A percentile compares a stretch with the other conserved stretches of the same genome.
Evolutionary conservation across 1,284 basidiomycete species (phyloP).

Genomic region (Austroboletus rostrupii): DNA sequence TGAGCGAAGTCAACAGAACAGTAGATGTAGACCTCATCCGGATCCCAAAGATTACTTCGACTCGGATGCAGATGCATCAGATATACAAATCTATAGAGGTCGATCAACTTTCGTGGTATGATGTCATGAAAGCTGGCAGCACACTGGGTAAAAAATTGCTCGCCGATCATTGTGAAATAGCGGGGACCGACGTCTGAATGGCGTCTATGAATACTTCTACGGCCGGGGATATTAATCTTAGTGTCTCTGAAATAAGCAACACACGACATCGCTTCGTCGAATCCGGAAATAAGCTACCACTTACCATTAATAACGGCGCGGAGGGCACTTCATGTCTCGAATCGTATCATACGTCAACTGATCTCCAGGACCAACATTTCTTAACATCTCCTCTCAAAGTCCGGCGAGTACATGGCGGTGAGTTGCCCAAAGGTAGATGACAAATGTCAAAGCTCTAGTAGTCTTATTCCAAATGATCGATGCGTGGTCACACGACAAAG

Average conservation of each 20-base stretch:
- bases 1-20: not conserved
- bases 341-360: conserved; percentile 45
- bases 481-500: not conserved
- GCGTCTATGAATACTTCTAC: conserved; percentile 36
- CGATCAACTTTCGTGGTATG: not conserved
- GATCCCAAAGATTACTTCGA: conserved; percentile 35
- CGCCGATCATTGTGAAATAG: conserved; percentile 22
- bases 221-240: conserved; percentile 52
- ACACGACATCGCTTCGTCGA: not conserved
- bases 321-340: conserved; percentile 45
- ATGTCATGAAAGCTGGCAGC: conserved; percentile 3
- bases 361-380: conserved; percentile 36
- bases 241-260: conserved; percentile 28
- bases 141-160: conserved; percentile 37
- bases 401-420: conserved; percentile 41
- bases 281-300: not conserved
- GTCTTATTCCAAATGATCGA: conserved; percentile 31
- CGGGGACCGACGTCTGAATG: not conserved
- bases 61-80: conserved; percentile 34
- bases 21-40: conserved; percentile 19
- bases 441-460: conserved; percentile 43
- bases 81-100: conserved; percentile 24
- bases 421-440: conserved; percentile 47
- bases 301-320: conserved; percentile 48
- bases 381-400: conserved; percentile 46